Conservation (phyloP, 305 asterid species). For the Fraxinus platypoda region DNA sequence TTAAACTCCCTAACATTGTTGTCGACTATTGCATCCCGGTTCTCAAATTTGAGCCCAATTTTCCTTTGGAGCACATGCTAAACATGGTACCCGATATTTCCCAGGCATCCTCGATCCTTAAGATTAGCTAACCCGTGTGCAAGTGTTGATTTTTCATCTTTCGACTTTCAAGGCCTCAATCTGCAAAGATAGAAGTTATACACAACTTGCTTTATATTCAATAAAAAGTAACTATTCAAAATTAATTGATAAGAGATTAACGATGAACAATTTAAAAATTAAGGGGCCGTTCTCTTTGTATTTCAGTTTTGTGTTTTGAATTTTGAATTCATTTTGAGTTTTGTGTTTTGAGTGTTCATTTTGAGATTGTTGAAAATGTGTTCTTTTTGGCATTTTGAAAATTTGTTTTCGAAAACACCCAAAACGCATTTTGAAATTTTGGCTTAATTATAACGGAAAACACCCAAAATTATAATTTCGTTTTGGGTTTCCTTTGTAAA, state of each 20-base stretch:
- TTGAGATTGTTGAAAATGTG: too few relatives aligned
- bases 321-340: too few relatives aligned
- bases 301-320: too few relatives aligned
- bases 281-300: too few relatives aligned
- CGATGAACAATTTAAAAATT: not conserved
- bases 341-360: too few relatives aligned
- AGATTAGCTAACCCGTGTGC: not conserved
- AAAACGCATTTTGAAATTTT: too few relatives aligned
- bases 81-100: not conserved
- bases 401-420: too few relatives aligned
- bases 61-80: not conserved
- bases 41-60: not conserved
- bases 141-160: not conserved
- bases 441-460: too few relatives aligned
- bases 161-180: not conserved
- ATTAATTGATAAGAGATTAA: not conserved
- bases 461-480: too few relatives aligned
- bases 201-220: not conserved
- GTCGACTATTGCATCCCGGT: not conserved
- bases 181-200: not conserved
- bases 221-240: too few relatives aligned
- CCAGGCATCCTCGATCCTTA: not conserved
- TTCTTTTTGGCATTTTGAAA: too few relatives aligned
- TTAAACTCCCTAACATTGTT: not conserved
- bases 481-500: too few relatives aligned